Evolutionary conservation across 1,284 basidiomycete species (phyloP).

Genomic region (Naganishia albida): DNA sequence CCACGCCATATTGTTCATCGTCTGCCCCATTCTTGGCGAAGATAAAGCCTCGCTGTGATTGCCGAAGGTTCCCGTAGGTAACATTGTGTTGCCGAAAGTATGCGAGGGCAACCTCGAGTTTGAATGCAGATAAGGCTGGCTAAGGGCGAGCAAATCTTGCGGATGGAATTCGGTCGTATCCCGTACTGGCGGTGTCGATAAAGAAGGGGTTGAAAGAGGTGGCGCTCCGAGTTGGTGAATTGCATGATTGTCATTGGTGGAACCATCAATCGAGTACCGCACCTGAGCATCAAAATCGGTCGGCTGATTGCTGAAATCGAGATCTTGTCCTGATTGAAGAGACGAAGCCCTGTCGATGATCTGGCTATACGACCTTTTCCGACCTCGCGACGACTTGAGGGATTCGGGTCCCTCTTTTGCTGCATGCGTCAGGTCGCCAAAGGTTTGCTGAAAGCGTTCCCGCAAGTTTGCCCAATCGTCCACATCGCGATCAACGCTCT

Average conservation of each 20-base stretch:
- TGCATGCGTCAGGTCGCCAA: conserved; percentile 20
- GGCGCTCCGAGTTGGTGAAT: background rate
- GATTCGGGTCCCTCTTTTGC: conserved; percentile 21
- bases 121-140: conserved; percentile 18
- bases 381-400: conserved; percentile 6
- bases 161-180: conserved; percentile 15
- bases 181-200: background rate
- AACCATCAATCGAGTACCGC: background rate
- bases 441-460: conserved; percentile 14
- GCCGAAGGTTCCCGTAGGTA: background rate
- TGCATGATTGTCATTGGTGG: background rate
- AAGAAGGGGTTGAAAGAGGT: background rate
- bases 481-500: conserved; percentile 17
- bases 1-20: conserved; percentile 8
- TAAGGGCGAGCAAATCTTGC: conserved; percentile 21
- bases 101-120: background rate
- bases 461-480: conserved; percentile 19
- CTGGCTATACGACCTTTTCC: conserved; percentile 21
- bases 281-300: background rate
- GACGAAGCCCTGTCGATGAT: conserved; percentile 13
- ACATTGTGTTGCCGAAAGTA: background rate
- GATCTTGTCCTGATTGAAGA: conserved; percentile 2
- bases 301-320: background rate
- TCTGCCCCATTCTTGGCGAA: background rate
- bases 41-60: background rate